Base-by-base conservation (phyloP, 2,329 filamentous ascomycete species). In the Bipolaris gigantea region DNA sequence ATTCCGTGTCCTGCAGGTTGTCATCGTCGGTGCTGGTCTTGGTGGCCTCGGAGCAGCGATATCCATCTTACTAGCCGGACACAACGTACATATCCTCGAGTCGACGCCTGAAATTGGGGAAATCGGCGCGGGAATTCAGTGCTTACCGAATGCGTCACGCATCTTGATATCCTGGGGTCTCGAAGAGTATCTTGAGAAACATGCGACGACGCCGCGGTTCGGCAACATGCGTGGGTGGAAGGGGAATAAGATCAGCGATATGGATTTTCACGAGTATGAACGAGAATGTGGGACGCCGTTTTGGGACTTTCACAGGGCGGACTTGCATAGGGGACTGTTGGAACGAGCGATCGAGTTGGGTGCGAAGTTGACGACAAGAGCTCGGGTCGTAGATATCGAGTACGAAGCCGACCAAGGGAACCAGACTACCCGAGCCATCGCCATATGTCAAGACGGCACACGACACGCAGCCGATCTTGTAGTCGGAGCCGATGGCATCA, bases 21-120 rank as follows among this genome's bases (percentile, higher is more conserved):
- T 83, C 19, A 71, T 85, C 23, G 77, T 83, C 18, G 83, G 83
- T n/a, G 83, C 81, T 9, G 83, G 83, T 5, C 74, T 85, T 18
- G 80, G 81, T 21, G 83, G 83, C 5, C 73, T 85, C 8, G 80
- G 75, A 10, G 77, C 79, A 19, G 78, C 77, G n/a, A 80, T 82
- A 53, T 69, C 75, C 3, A 73, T 78, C 36, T 70, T 76, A 1
- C 71, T 80, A 8, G 75, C 75, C 21, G 78, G 80, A 19, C 80
- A 82, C 62, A 66, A 68, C 19, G 79, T 83, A 6, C 75, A 72
- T 0, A 73, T 83, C 18, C 76, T 82, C 44, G 81, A 83, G 62
- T 67, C 75, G 18, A 77, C 81, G 5, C 54, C 72, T 21, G 70
- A 77, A 25, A 79, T 83, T 41, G 75, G 73, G 25, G 80, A 83